Base-by-base conservation (phyloP, 2,329 filamentous ascomycete genomes). In the Alternaria sp. region DNA sequence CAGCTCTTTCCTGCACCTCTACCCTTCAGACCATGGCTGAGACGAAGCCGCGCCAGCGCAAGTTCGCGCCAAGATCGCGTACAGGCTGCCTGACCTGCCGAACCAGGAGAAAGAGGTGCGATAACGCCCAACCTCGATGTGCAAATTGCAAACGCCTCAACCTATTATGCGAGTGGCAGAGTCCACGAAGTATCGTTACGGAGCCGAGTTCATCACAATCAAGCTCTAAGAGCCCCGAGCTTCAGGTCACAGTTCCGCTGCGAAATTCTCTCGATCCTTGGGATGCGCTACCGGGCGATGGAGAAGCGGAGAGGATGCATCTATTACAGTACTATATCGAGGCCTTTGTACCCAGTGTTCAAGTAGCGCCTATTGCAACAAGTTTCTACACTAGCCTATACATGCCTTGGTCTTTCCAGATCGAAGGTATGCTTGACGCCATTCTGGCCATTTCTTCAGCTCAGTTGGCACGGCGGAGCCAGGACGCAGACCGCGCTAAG, bases 21-120 rank as follows among this genome's bases (percentile, higher is more conserved):
- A 49, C 18, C 54, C 41, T 28, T 64, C 65, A 52, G 63, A 73
- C 41, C 65, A 77, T 75, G 75, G 72, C 64, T 67, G 74, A 77
- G 38, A 48, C 66, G 39, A 72, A 70, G 51, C 69, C 73, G 18
- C 71, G 75, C 44, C 74, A 78, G 55, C 70, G 75, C 51, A 77
- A 74, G 65, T 78, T 77, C 62, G 75, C 75, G 47, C 74, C 75
- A 54, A 69, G 75, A n/a, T 75, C 72, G 16, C 66, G 75, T 43
- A 72, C 75, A 59, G 75, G 75, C 32, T 78, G 75, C 58, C 64
- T 77, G 48, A 78, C 75, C 8, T 78, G 75, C 63, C 70, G 75
- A 28, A 67, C 73, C 30, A 66, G 75, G 43, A 63, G 75, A 42
- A 78, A 78, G 54, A 66, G 75, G 56, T 78, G 75, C 63, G 75